Conservation (phyloP, 768 basidiomycete genomes). For the Tubosaeta brunneosetosa region DNA sequence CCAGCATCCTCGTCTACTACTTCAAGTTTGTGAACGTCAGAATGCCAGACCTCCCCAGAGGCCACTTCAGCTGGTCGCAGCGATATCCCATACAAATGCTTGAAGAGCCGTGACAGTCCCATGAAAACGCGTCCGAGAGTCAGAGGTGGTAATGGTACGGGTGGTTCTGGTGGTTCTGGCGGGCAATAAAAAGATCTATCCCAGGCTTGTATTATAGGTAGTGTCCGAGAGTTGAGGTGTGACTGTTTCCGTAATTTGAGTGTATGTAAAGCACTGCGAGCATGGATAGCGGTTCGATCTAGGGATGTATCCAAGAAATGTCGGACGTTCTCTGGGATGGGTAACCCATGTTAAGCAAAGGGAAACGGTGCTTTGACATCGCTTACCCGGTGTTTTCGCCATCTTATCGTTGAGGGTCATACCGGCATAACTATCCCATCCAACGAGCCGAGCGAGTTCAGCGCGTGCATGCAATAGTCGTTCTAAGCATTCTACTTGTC, state of each 20-base stretch:
- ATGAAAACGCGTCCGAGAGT: conserved; percentile 90
- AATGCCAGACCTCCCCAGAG: conserved; percentile 86
- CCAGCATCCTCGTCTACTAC: conserved; percentile 89
- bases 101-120: conserved; percentile 87
- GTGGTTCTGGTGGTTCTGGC: conserved; percentile 69
- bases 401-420: conserved; percentile 93
- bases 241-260: conserved; percentile 69
- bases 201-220: conserved; percentile 86
- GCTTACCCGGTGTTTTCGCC: conserved; percentile 86
- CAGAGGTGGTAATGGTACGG: conserved; percentile 65
- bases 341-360: neutral
- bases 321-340: conserved; percentile 66
- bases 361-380: neutral
- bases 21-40: conserved; percentile 84
- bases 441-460: conserved; percentile 79
- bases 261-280: conserved; percentile 65
- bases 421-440: conserved; percentile 79
- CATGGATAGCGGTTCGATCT: conserved; percentile 74
- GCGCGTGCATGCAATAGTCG: conserved; percentile 69
- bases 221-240: conserved; percentile 53
- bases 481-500: conserved; percentile 77
- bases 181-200: conserved; percentile 93
- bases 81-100: conserved; percentile 80
- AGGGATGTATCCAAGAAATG: conserved; percentile 81
- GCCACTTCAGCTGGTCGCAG: conserved; percentile 64